A percentile compares a stretch with the other conserved stretches of the same genome.
Evolutionary conservation across 495 filamentous ascomycete species (phyloP).

Genomic region (Talaromyces stipitatus): DNA sequence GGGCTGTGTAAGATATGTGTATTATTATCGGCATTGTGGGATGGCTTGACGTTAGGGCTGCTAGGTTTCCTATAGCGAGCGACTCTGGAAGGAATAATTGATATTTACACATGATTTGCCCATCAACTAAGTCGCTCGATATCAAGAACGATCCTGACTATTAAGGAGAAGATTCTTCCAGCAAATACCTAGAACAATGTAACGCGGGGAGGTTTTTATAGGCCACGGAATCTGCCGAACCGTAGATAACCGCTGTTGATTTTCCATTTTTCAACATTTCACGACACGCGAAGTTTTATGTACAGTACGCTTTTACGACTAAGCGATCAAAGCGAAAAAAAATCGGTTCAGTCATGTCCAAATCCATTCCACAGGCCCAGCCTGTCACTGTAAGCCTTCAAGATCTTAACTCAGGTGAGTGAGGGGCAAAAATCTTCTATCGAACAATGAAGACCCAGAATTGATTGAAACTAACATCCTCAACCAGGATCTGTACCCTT

Average conservation of each 20-base stretch:
- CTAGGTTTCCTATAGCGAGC: neutral
- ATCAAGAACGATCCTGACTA: too few species aligned
- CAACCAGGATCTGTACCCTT: constrained; percentile 61
- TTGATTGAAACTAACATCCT: neutral
- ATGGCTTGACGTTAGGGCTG: neutral
- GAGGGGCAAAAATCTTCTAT: neutral
- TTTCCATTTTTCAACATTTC: neutral
- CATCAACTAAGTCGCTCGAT: too few species aligned
- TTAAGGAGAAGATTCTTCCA: too few species aligned
- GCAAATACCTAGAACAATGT: neutral
- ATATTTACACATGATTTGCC: too few species aligned
- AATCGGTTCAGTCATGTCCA: neutral
- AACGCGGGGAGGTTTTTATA: neutral
- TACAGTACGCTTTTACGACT: too few species aligned
- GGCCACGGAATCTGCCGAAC: neutral
- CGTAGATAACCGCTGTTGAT: constrained; percentile 1
- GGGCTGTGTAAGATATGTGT: neutral
- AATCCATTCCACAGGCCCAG: constrained; percentile 21
- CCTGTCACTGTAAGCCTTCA: constrained; percentile 49
- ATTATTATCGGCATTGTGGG: neutral
- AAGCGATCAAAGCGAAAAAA: too few species aligned
- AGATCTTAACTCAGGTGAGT: constrained; percentile 36
- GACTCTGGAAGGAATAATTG: neutral
- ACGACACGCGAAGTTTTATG: neutral
- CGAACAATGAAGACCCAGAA: too few species aligned